Evolutionary conservation across 257 asterid genomes (phyloP), one percentile per base, ranked within the genome.

Genomic region (Plectranthus barbatus): DNA sequence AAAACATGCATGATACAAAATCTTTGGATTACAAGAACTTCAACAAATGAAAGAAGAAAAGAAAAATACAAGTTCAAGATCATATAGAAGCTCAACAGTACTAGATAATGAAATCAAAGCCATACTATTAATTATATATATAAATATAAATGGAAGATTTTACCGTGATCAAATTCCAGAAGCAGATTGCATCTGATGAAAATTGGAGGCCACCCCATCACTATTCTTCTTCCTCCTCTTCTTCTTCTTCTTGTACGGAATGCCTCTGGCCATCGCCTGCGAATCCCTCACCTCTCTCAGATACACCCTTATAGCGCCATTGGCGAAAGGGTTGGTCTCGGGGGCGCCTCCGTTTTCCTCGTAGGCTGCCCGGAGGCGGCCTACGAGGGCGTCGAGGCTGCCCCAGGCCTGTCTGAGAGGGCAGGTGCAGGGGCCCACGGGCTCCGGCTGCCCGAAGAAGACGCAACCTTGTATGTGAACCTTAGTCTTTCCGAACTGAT

Each of bases 181-280:
- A 19, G 80, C 37, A 62, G 71, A 79, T 64, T 68, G 31, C 31
- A 26, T 26, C 31, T 26, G 31, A 26, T 26, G 77, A 56, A 64
- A 74, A 57, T 18, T 70, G 5, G 76, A 70, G 9, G 67, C 39
- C 46, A 62, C 56, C 68, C 55, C 50, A n/a, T 54, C 14, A 24
- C 15, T 47, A 9, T 20, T 46, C 76, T 51, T 79, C 51, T 67
- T 56, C 62, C 62, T 78, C 76, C 63, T 81, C 80, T 71, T 89
- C 80, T 83, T 86, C 69, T 91, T 90, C 76, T 87, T 91, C 85
- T 84, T 87, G 33, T 87, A 85, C 0, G 94, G 90, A 3, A 91
- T 91, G 12, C 97, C 97, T 3, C 97, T 68, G 6, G 97, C 97
- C 75, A 78, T 87, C 15, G 96, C 89, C 58, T 87, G 97, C 1